Base-by-base conservation (phyloP, 495 filamentous ascomycete genomes). In the Xylaria flabelliformis region DNA sequence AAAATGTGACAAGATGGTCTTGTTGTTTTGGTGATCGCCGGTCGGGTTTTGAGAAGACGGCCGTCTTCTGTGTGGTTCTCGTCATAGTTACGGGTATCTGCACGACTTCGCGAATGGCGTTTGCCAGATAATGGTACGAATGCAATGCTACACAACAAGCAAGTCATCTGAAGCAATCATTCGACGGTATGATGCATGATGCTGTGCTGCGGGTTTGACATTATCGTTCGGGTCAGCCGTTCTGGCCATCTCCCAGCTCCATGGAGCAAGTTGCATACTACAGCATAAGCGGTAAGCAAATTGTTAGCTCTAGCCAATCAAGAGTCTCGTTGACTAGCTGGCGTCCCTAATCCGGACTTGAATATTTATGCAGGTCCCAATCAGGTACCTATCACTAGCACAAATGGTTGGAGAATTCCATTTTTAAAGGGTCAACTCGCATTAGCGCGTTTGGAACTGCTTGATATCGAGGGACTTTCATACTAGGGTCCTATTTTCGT, bases 161-260 rank as follows among this genome's bases (percentile, higher is more conserved):
- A 51, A 64, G 55, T 55, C 34, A 56, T 46, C 7, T 59, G 66
- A 21, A 21, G n/a, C 13, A 51, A 21, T 51, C 6, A 65, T 26
- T 72, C 70, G 70, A 67, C 53, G 51, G 41, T 42, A 67, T 67
- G 53, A 66, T 36, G 70, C 63, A 67, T 67, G 53, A 66, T 36
- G 70, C 63, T 32, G 48, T 61, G 69, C 46, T 50, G 50, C 69
- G 24, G 59, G 59, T 32, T 44, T 29, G 48, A 8, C 58, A 48
- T 56, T 19, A 21, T 26, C 19, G 67, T 21, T 42, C 26, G 29
- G 55, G 55, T 34, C 15, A 58, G 21, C 26, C 13, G 51, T 24
- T 56, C 26, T 10, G 17, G 56, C 56, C 56, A 59, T 59, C 32
- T 32, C 56, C 56, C 56, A 59, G 32, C 56, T 59, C 15, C 56